Evolutionary conservation across 257 asterid genomes (phyloP).

Genomic region (Lavandula angustifolia): DNA sequence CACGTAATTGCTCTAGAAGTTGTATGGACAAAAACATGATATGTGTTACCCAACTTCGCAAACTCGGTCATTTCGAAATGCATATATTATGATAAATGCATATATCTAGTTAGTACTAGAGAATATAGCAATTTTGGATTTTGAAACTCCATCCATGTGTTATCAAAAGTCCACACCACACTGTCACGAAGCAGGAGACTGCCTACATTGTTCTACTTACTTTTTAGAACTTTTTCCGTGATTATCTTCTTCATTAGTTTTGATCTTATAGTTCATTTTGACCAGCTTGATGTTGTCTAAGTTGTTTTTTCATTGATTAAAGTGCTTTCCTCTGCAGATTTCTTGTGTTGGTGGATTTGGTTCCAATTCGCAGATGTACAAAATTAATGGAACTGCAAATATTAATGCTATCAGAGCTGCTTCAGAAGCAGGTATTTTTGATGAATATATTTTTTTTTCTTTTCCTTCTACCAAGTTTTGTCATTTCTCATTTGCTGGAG

Average conservation of each 20-base stretch:
- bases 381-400: slow-evolving; percentile 93
- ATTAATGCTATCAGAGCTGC: slow-evolving; percentile 97
- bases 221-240: not conserved
- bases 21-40: not conserved
- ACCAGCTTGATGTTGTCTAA: slow-evolving; percentile 5
- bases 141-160: slow-evolving; percentile 7
- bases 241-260: not conserved
- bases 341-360: slow-evolving; percentile 99
- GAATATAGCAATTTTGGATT: not conserved
- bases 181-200: slow-evolving; percentile 2
- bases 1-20: not conserved
- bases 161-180: slow-evolving; percentile 4
- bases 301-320: slow-evolving; percentile 14
- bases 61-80: not conserved
- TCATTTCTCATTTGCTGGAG: not conserved
- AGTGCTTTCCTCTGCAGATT: slow-evolving; percentile 51
- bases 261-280: not conserved
- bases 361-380: slow-evolving; percentile 87
- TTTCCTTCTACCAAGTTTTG: not conserved
- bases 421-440: slow-evolving; percentile 73
- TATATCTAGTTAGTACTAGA: slow-evolving; percentile 4
- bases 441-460: not conserved
- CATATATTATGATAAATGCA: not conserved
- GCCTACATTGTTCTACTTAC: not conserved
- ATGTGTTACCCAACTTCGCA: not conserved